phyloP scores from a whole-genome alignment of 2,329 filamentous ascomycete genomes.

The Emergomyces orientalis region DNA sequence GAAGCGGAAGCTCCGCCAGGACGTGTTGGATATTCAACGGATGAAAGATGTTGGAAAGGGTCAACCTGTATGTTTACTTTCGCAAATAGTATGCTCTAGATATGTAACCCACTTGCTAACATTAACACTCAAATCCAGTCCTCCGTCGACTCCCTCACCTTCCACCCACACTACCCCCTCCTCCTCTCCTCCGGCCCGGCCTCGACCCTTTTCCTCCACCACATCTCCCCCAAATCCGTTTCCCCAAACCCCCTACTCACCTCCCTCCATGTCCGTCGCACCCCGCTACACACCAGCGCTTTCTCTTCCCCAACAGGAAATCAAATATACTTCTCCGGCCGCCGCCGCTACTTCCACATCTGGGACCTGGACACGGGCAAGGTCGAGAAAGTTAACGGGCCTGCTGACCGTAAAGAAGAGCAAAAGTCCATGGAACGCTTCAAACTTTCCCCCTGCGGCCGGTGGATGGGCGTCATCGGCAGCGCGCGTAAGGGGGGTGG shows the following conservation, averaged over 20 bases:
- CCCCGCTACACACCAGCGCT: conserved; percentile 72
- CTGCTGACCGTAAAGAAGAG: conserved; percentile 60
- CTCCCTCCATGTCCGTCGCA: conserved; percentile 74
- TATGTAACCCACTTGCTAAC: not conserved
- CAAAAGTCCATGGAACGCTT: conserved; percentile 88
- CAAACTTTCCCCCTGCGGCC: conserved; percentile 75
- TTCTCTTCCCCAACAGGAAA: conserved; percentile 66
- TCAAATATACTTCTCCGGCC: conserved; percentile 78
- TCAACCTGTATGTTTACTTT: conserved; percentile 49
- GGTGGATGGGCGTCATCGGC: conserved; percentile 74
- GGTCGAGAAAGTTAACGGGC: conserved; percentile 73
- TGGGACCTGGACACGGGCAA: conserved; percentile 79
- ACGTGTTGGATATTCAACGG: conserved; percentile 82
- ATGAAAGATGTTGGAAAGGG: conserved; percentile 73
- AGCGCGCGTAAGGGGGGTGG: conserved; percentile 78
- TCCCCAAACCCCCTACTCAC: conserved; percentile 83
- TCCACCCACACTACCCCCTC: conserved; percentile 82
- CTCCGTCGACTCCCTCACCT: conserved; percentile 71
- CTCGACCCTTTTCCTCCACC: conserved; percentile 78
- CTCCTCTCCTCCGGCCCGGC: conserved; percentile 82
- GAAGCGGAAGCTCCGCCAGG: conserved; percentile 67
- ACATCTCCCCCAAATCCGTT: conserved; percentile 67
- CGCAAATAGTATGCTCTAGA: not conserved
- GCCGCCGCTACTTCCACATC: conserved; percentile 83
- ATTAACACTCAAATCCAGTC: conserved; percentile 36